Conservation (phyloP, 257 asterid genomes). For the Cynanchum wilfordii region DNA sequence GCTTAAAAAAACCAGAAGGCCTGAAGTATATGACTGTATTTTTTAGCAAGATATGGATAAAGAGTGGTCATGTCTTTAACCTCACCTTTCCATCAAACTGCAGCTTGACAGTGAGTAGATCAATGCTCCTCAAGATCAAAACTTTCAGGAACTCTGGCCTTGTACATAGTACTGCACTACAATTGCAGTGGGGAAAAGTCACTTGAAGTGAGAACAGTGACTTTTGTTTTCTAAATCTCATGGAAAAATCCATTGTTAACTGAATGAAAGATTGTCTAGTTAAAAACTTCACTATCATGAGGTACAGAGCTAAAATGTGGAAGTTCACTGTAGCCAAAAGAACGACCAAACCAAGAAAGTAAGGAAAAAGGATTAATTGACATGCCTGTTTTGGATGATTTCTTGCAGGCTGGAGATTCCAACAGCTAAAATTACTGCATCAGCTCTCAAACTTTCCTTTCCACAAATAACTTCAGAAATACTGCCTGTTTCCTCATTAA, state of each 20-base stretch:
- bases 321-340: background rate
- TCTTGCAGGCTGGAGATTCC: conserved; percentile 61
- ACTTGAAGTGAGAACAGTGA: conserved; percentile 1
- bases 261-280: background rate
- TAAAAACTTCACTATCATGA: background rate
- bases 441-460: conserved; percentile 54
- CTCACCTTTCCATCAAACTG: conserved; percentile 51
- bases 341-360: background rate
- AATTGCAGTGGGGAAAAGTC: background rate
- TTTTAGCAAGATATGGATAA: background rate
- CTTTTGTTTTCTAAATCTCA: background rate
- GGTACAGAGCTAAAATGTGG: background rate
- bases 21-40: background rate
- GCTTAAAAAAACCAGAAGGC: conserved; percentile 1
- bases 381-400: conserved; percentile 46
- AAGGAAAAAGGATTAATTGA: background rate
- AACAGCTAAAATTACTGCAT: conserved; percentile 47
- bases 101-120: conserved; percentile 56
- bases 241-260: background rate
- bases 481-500: conserved; percentile 45
- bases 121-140: conserved; percentile 46
- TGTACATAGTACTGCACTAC: conserved; percentile 53
- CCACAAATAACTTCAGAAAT: conserved; percentile 47
- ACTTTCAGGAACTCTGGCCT: conserved; percentile 60
- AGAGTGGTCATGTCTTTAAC: background rate